Base-by-base conservation (phyloP, 495 filamentous ascomycete species). In the Immersiella caudata region DNA sequence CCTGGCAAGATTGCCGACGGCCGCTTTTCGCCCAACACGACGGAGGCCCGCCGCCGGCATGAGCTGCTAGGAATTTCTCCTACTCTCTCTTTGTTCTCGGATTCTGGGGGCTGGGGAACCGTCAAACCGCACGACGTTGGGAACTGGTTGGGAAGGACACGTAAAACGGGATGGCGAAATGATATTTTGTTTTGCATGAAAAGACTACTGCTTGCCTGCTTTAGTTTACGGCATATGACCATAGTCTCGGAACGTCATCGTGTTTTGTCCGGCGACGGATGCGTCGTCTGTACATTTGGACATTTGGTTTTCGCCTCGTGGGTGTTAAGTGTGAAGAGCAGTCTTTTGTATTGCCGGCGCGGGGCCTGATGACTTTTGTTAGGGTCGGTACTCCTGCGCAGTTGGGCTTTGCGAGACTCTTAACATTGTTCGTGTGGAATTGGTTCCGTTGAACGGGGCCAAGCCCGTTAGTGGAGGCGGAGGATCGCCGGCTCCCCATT, bases 201-300 rank as follows among this genome's bases (percentile, higher is more conserved):
- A 60, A 68, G 66, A 60, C 12, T 52, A 67, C 27, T 33, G 29
- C 29, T 70, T 62, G 35, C 52, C 54, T 52, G 65, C 60, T 36
- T 68, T 64, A 66, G 60, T 67, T 46, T 46, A 46, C 40, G 40
- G 40, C 40, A 46, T 46, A 46, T 4, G 40, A 12, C 40, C 40
- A 46, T 46, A 46, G 40, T 46, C 40, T 46, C 16, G 40, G 40
- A 46, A 46, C 40, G 5, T 46, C 40, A 46, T 46, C 16, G 40
- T 46, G 40, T 6, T 46, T 46, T 14, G 4, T 14, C 11, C 40
- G 40, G 40, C 40, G 40, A 46, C 40, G 56, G 21, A 27, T 26
- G 56, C 70, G 60, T 71, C 55, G 57, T 49, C 56, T 72, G 66
- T 69, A 68, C 57, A 71, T 58, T 64, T 57, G 57, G 46, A 68